Evolutionary conservation across 768 basidiomycete species (phyloP).

Genomic region (Cubamyces sp.): DNA sequence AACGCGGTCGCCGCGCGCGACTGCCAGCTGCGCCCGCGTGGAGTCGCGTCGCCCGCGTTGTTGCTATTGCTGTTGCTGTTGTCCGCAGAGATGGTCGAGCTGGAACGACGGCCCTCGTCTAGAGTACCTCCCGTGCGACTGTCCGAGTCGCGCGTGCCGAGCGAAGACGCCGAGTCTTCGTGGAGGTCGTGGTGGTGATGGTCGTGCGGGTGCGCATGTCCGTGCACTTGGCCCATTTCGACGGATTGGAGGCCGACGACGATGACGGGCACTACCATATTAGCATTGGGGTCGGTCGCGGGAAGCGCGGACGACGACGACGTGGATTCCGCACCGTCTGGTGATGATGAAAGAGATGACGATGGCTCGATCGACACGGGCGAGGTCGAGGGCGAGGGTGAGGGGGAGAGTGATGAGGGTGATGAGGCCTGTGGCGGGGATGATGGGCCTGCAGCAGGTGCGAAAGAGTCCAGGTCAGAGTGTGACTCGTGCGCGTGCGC

Average conservation of each 20-base stretch:
- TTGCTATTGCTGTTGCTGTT: not conserved
- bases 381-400: not conserved
- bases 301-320: conserved; percentile 24
- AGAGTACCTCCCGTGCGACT: conserved; percentile 3
- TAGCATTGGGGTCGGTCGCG: conserved; percentile 24
- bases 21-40: conserved; percentile 54
- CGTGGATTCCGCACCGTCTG: conserved; percentile 24
- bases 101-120: conserved; percentile 8
- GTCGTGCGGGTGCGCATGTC: conserved; percentile 22
- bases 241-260: conserved; percentile 84
- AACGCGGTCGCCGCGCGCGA: conserved; percentile 66
- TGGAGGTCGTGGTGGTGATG: not conserved
- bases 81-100: not conserved
- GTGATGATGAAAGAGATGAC: conserved; percentile 9
- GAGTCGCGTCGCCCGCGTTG: conserved; percentile 20
- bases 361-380: not conserved
- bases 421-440: not conserved
- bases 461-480: not conserved
- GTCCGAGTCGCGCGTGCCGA: conserved; percentile 18
- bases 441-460: not conserved
- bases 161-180: conserved; percentile 19
- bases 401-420: not conserved
- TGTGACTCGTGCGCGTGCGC: not conserved
- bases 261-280: conserved; percentile 76
- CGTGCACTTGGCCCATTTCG: conserved; percentile 42